Percentiles rank a stretch among this genome's conserved stretches.
Evolutionary conservation across 2,329 filamentous ascomycete genomes (phyloP).

Genomic region (Arthroderma uncinatum): DNA sequence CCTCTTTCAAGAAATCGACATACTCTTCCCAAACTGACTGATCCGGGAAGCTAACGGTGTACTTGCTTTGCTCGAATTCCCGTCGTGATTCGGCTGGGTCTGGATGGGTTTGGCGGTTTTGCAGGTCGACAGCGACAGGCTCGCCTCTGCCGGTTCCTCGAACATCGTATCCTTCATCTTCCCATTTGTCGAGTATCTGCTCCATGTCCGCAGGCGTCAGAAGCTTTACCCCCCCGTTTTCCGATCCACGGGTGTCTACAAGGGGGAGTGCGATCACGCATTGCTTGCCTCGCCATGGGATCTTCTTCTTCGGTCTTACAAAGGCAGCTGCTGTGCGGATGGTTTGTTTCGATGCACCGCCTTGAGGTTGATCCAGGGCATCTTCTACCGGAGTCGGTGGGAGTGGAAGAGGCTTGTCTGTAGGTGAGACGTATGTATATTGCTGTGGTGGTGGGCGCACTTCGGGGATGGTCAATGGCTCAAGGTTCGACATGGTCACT

Average conservation of each 20-base stretch:
- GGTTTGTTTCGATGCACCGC: slow-evolving; percentile 13
- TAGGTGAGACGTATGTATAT: slow-evolving; percentile 8
- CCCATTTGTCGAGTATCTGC: slow-evolving; percentile 31
- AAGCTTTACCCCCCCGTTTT: slow-evolving; percentile 27
- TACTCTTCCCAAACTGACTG: slow-evolving; percentile 61
- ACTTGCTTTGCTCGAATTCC: slow-evolving; percentile 26
- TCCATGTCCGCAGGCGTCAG: slow-evolving; percentile 32
- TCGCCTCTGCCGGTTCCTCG: slow-evolving; percentile 31
- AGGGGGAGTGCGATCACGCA: slow-evolving; percentile 59
- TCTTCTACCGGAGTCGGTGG: slow-evolving; percentile 7
- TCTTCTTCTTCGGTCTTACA: slow-evolving; percentile 51
- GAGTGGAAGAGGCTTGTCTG: slow-evolving; percentile 14
- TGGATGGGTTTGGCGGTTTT: slow-evolving; percentile 36
- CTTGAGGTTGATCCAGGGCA: slow-evolving; percentile 8
- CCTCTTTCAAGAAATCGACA: slow-evolving; percentile 71
- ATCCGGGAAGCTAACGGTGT: slow-evolving; percentile 34
- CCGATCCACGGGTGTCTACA: slow-evolving; percentile 53
- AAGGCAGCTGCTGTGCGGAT: slow-evolving; percentile 19
- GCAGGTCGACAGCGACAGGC: slow-evolving; percentile 18
- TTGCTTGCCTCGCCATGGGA: slow-evolving; percentile 64
- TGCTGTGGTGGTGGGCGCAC: not conserved
- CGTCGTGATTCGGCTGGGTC: slow-evolving; percentile 29
- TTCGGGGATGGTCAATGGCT: slow-evolving; percentile 12
- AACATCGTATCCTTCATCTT: slow-evolving; percentile 34
- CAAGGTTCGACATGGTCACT: slow-evolving; percentile 9